These are phyloP conservation scores for Pichia cactophila DNA, from an alignment of 1,139 yeast genomes.

Conservation along the genomic window DNA sequence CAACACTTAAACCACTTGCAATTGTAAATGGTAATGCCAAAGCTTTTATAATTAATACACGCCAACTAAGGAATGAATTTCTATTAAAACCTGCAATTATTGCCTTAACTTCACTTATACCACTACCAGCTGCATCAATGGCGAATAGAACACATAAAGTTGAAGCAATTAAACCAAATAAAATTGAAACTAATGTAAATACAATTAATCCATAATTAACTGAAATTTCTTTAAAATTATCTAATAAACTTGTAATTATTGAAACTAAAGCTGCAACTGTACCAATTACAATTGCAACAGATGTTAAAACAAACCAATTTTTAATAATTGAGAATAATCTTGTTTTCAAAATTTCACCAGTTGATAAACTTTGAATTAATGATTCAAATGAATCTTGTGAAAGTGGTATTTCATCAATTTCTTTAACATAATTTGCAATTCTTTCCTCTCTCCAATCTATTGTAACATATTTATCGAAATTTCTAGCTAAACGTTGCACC, in stretches of 20 bases:
- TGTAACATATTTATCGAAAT: constrained; percentile 56
- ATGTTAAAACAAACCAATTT: constrained; percentile 69
- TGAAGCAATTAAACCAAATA: constrained; percentile 61
- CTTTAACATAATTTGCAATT: constrained; percentile 2
- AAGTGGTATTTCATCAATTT: not conserved
- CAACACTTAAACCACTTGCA: constrained; percentile 72
- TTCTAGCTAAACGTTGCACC: constrained; percentile 22
- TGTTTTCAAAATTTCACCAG: constrained; percentile 9
- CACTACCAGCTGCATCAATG: constrained; percentile 94
- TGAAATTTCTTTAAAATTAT: constrained; percentile 48
- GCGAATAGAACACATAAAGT: constrained; percentile 62
- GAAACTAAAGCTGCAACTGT: constrained; percentile 74
- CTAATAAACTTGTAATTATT: constrained; percentile 79
- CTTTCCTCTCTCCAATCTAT: constrained; percentile 57
- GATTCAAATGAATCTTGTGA: constrained; percentile 3
- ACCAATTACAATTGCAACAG: constrained; percentile 74
- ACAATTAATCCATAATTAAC: constrained; percentile 44
- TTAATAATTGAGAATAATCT: constrained; percentile 40
- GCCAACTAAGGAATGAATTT: constrained; percentile 58
- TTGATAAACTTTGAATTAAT: constrained; percentile 7
- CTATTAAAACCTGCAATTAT: constrained; percentile 86
- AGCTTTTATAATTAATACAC: constrained; percentile 69
- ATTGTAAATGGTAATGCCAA: constrained; percentile 81
- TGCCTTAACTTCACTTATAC: constrained; percentile 93
- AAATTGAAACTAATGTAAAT: constrained; percentile 52